Base-by-base conservation (phyloP, 805 yeast genomes). In the Wickerhamiella azymoides region DNA sequence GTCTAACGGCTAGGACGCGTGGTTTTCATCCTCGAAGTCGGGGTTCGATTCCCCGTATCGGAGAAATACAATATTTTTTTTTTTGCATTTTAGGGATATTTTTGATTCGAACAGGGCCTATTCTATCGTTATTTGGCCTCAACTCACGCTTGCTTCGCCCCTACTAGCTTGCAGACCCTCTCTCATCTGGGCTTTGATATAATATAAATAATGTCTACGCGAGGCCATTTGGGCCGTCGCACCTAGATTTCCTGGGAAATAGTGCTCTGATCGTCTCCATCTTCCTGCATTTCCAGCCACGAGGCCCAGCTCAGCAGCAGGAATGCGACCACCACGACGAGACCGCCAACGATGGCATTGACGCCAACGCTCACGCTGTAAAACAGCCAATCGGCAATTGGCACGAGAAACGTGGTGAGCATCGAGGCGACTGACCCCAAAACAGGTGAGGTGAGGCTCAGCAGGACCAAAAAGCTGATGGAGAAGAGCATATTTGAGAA, bases 361-460 rank as follows among this genome's bases (percentile, higher is more conserved):
- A 57, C 35, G 13, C 76, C 69, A 45, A 84, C 65, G 2, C 61
- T 66, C 19, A 74, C 72, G 4, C 79, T 82, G 62, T 80, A 81
- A 9, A 80, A 53, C 0, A 71, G 45, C 79, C 81, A 82, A 57
- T 84, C 94, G 17, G 77, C 77, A 1, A 82, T 43, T 0, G 94
- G 94, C 38, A 85, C 92, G 45, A 84, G 60, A 50, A 84, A 71
- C 17, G 86, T 85, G 0, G 94, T 83, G 41, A 84, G 69, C 48
- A 84, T 64, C 0, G 85, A 74, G 28, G 80, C 70, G 7, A 73
- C 76, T n/a, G 68, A 61, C 1, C 92, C 80, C 37, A 85, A 65
- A 1, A 85, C 94, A 0, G 95, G 95, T 3, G 83, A 78, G 0
- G 95, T 84, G 47, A 84, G 69, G 0, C 94, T 79, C 82, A 84